A percentile compares a stretch with the other conserved stretches of the same genome.
Evolutionary conservation across 805 yeast species (phyloP).

Genomic region (Ogataea glucozyma): DNA sequence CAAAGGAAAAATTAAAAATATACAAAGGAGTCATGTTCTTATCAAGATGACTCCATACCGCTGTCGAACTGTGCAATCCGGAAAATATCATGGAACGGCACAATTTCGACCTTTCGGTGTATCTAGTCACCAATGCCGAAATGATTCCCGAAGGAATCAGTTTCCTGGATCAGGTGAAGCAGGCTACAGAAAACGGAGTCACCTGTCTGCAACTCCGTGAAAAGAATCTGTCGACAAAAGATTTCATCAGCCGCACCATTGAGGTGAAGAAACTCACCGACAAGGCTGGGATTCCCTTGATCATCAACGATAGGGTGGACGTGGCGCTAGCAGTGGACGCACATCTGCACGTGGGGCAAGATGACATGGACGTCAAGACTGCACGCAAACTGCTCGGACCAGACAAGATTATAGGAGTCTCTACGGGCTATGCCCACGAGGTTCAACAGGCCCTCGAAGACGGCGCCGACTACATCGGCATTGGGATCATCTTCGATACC

Average conservation of each 20-base stretch:
- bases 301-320: constrained; percentile 85
- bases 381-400: constrained; percentile 71
- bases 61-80: too few species aligned
- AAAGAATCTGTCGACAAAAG: constrained; percentile 66
- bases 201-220: constrained; percentile 85
- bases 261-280: constrained; percentile 63
- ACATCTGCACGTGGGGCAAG: constrained; percentile 91
- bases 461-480: constrained; percentile 74
- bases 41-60: too few species aligned
- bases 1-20: too few species aligned
- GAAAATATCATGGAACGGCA: constrained; percentile 6
- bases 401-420: constrained; percentile 75
- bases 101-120: constrained; percentile 56
- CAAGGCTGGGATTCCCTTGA: constrained; percentile 63
- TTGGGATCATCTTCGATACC: constrained; percentile 79
- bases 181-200: constrained; percentile 68
- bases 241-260: constrained; percentile 62
- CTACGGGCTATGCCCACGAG: constrained; percentile 63
- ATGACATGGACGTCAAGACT: constrained; percentile 66
- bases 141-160: constrained; percentile 64
- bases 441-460: constrained; percentile 49
- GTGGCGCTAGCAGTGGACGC: constrained; percentile 88
- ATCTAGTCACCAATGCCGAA: constrained; percentile 78
- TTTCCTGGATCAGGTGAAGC: constrained; percentile 61
- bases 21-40: too few species aligned